A percentile compares a stretch with the other conserved stretches of the same genome.
Evolutionary conservation across 2,329 filamentous ascomycete genomes (phyloP).

Genomic region (Metarhizium rileyi): DNA sequence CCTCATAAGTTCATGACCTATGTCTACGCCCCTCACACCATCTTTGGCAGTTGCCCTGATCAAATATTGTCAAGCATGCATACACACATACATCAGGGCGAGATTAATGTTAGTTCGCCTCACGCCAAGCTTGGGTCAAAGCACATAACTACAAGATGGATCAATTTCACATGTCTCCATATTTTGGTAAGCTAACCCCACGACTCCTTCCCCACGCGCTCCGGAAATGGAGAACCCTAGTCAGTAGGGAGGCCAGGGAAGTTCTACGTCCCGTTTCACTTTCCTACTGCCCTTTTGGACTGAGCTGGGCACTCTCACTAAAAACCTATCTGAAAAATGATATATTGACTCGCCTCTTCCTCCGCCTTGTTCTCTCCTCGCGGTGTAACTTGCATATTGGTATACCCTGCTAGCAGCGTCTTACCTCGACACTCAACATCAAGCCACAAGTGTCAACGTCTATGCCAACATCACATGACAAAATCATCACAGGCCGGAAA

Average conservation of each 20-base stretch:
- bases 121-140: no score
- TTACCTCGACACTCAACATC: not conserved
- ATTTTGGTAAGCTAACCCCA: not conserved
- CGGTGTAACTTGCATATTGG: not conserved
- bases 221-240: not conserved
- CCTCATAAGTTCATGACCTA: no score
- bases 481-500: not conserved
- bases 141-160: not conserved
- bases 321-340: no score
- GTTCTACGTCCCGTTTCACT: not conserved
- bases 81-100: no score
- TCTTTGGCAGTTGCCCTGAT: no score
- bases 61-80: not conserved
- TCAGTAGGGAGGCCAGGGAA: not conserved
- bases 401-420: not conserved
- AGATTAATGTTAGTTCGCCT: no score
- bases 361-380: not conserved
- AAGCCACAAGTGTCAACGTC: not conserved
- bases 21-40: no score
- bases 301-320: no score
- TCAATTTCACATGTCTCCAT: not conserved
- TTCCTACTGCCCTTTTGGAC: not conserved
- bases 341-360: not conserved
- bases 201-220: not conserved
- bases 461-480: not conserved